Percentiles rank a stretch among this genome's conserved stretches.
Conservation (phyloP, 176 grass and related monocot genomes). For the Urochloa ruziziensis region DNA sequence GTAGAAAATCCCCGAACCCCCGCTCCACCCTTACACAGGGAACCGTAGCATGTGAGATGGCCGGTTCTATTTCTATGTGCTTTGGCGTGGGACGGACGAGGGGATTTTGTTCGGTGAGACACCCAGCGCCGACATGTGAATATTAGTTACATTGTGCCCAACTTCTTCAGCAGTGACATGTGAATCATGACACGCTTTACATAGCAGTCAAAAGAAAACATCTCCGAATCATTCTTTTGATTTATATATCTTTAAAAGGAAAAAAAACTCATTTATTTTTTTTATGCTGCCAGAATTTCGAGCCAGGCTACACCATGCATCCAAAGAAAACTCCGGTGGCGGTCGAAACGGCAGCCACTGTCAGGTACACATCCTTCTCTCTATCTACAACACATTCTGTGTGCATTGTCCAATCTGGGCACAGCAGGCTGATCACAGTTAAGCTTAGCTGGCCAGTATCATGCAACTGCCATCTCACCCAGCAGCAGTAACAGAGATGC, state of each 20-base stretch:
- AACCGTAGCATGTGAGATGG: no score
- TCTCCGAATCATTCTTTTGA: neutral
- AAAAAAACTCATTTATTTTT: neutral
- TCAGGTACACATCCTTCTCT: constrained; percentile 54
- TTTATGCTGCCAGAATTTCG: constrained; percentile 64
- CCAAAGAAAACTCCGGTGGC: constrained; percentile 61
- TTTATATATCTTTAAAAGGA: neutral
- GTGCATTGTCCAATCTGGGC: constrained; percentile 18
- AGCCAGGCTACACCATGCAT: constrained; percentile 66
- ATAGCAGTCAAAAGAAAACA: neutral
- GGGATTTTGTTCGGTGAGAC: no score
- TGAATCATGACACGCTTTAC: neutral
- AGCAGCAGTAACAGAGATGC: constrained; percentile 12
- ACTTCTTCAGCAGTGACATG: constrained; percentile 1
- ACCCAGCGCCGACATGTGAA: no score
- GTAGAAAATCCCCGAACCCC: no score
- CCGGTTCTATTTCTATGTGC: no score
- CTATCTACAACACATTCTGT: neutral
- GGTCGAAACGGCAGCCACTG: constrained; percentile 52
- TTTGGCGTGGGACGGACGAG: no score
- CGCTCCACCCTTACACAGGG: no score
- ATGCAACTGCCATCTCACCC: constrained; percentile 20
- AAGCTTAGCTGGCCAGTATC: constrained; percentile 24
- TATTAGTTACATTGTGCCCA: neutral
- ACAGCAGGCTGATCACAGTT: neutral